Percentiles rank a stretch among this genome's conserved stretches.
Evolutionary conservation across 805 yeast species (phyloP).

Genomic region (Torulaspora delbrueckii): DNA sequence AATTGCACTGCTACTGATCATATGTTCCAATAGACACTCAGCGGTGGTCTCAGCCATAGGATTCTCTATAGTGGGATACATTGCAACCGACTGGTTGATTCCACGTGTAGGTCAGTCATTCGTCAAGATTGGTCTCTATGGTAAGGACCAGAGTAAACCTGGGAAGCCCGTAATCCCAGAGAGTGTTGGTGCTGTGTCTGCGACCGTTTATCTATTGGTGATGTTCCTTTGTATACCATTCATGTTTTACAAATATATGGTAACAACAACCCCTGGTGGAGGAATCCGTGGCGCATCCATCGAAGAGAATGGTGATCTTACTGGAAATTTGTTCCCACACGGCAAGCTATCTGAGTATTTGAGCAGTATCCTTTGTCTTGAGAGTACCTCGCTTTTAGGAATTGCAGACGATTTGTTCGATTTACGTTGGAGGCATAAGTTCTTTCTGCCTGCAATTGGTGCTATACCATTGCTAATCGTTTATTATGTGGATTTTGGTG

Average conservation of each 20-base stretch:
- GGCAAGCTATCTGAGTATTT: constrained; percentile 78
- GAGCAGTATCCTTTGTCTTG: constrained; percentile 77
- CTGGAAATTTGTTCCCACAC: constrained; percentile 56
- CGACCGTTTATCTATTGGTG: constrained; percentile 70
- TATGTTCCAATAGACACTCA: constrained; percentile 23
- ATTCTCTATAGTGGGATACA: constrained; percentile 62
- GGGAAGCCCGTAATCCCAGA: constrained; percentile 79
- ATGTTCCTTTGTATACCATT: constrained; percentile 87
- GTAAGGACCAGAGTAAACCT: constrained; percentile 76
- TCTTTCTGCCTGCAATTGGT: constrained; percentile 91
- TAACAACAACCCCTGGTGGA: constrained; percentile 53
- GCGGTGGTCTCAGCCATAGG: constrained; percentile 50
- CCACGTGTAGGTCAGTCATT: constrained; percentile 67
- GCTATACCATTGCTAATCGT: constrained; percentile 87
- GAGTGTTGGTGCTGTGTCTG: constrained; percentile 86
- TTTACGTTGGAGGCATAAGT: constrained; percentile 95
- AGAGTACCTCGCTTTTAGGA: constrained; percentile 80
- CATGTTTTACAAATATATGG: constrained; percentile 70
- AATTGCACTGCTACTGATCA: constrained; percentile 14
- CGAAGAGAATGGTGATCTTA: constrained; percentile 13
- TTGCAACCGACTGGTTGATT: constrained; percentile 53
- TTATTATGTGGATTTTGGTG: constrained; percentile 90
- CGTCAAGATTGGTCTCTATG: constrained; percentile 73
- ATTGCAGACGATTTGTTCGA: constrained; percentile 93
- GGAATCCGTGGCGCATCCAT: constrained; percentile 42